Evolutionary conservation across 139 green algal species (phyloP), one percentile per base, ranked within the genome.

Genomic region (Volvox reticuliferus): DNA sequence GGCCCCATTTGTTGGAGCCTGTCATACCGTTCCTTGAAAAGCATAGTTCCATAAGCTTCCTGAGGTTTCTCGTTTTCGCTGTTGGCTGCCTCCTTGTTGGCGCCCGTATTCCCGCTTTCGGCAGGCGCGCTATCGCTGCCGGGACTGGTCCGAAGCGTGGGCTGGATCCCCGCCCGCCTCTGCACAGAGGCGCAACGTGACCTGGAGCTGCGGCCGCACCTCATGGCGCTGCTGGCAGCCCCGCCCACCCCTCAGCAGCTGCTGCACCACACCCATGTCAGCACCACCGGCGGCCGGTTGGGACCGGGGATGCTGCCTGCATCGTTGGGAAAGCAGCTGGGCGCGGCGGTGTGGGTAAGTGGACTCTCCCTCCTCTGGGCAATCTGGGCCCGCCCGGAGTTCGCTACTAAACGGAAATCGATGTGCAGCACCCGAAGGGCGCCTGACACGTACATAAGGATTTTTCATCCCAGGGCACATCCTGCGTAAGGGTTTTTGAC

Each of bases 281-380:
- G 73, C 82, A 36, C 30, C 20, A 28, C 77, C 82, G 78, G 22
- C 82, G 94, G 19, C 6, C 24, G 67, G 3, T 36, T n/a, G 21
- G 95, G 97, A 44, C 12, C 79, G 50, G 79, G 79, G 26, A 87
- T 99, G 68, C 94, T 99, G 30, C 92, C 95, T 0, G 3, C 87
- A 16, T 91, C 92, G 73, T 77, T 97, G 80, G 33, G 86, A 1
- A 37, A 86, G 9, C 89, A 76, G 19, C 82, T 90, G 36, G 73
- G 82, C 22, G 90, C 88, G 63, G 88, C 82, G 28, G 79, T 84
- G 21, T 95, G 87, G 91, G 86, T 96, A 92, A 93, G 92, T 79
- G 65, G 21, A 30, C 65, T 73, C 65, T 55, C 44, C 9, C 44
- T 55, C 44, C 44, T 5, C 44, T 55, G 44, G 44, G 44, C 44